phyloP scores from a whole-genome alignment of 208 protist species.

The Naegleria fowleri region DNA sequence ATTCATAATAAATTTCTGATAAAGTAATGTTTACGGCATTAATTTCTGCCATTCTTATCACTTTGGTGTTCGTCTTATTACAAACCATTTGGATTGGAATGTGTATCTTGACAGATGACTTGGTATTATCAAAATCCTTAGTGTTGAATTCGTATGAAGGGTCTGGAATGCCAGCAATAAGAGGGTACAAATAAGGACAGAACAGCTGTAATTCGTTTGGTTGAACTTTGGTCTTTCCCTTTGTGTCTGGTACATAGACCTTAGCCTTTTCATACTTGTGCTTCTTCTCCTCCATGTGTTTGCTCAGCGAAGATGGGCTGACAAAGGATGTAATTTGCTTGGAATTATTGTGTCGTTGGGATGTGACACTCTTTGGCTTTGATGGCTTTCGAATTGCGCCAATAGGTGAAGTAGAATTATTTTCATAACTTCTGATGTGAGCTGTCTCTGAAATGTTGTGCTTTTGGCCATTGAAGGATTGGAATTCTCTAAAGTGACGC shows the following conservation, averaged over 20 bases:
- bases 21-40: background rate
- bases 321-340: background rate
- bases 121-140: background rate
- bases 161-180: background rate
- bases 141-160: background rate
- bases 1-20: background rate
- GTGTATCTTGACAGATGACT: background rate
- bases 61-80: background rate
- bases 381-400: background rate
- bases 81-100: background rate
- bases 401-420: background rate
- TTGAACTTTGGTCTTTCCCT: background rate
- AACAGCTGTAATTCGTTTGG: background rate
- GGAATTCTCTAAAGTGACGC: background rate
- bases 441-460: background rate
- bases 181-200: background rate
- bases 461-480: background rate
- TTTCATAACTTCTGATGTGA: background rate
- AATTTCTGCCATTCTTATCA: conserved; percentile 4
- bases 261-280: background rate
- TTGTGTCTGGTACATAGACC: background rate
- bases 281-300: background rate
- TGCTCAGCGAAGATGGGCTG: background rate
- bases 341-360: background rate
- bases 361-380: background rate